Conservation (phyloP, 768 basidiomycete species). For the Lentinula detonsa region DNA sequence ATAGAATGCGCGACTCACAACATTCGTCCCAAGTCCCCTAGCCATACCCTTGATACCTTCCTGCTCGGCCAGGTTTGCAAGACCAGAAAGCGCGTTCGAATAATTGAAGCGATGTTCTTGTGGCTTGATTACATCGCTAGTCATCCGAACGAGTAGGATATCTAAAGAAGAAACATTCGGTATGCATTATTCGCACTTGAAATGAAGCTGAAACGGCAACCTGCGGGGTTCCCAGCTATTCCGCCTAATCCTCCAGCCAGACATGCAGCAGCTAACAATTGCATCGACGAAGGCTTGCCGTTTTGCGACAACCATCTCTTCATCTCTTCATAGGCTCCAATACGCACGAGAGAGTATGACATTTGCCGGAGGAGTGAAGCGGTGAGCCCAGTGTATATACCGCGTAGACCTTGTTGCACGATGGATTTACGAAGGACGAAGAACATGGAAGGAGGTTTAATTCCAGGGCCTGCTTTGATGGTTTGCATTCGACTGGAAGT, state of each 20-base stretch:
- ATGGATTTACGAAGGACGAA: constrained; percentile 61
- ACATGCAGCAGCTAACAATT: constrained; percentile 59
- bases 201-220: constrained; percentile 25
- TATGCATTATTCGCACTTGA: neutral
- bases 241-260: constrained; percentile 79
- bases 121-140: constrained; percentile 74
- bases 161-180: constrained; percentile 30
- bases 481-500: constrained; percentile 75
- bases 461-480: constrained; percentile 34
- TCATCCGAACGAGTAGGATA: constrained; percentile 80
- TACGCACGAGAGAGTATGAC: constrained; percentile 83
- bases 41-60: constrained; percentile 68
- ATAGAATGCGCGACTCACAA: constrained; percentile 33
- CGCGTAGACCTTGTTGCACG: constrained; percentile 59
- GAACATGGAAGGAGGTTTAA: constrained; percentile 58
- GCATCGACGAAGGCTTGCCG: constrained; percentile 45
- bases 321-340: constrained; percentile 78
- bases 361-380: constrained; percentile 85
- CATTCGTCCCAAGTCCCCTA: constrained; percentile 76
- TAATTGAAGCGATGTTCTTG: constrained; percentile 74
- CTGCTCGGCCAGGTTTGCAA: constrained; percentile 55
- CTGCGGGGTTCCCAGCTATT: constrained; percentile 80
- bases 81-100: constrained; percentile 69
- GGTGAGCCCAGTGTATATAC: constrained; percentile 75
- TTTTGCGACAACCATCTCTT: constrained; percentile 49